Evolutionary conservation across 1,284 basidiomycete genomes (phyloP).

Genomic region (Ustilago trichophora): DNA sequence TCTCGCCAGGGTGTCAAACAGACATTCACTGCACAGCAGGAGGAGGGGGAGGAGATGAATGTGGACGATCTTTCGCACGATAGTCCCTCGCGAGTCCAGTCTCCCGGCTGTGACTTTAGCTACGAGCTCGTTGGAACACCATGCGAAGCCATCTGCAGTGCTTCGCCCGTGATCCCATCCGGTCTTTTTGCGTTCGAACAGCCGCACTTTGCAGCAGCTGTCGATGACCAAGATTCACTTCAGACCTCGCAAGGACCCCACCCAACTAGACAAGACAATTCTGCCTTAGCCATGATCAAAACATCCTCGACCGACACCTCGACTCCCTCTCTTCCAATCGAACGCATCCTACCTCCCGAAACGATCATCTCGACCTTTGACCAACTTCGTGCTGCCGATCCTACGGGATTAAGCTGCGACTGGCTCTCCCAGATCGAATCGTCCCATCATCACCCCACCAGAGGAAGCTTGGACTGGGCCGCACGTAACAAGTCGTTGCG

Average conservation of each 20-base stretch:
- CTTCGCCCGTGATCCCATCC: background rate
- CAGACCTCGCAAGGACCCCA: too few relatives aligned
- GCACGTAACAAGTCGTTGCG: slow-evolving; percentile 2
- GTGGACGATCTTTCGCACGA: background rate
- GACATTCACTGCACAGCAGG: background rate
- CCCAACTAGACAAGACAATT: too few relatives aligned
- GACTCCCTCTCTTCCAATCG: slow-evolving; percentile 11
- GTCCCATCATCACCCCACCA: background rate
- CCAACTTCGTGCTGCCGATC: slow-evolving; percentile 30
- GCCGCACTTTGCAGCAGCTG: too few relatives aligned
- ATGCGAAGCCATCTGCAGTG: background rate
- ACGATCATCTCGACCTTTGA: slow-evolving; percentile 49
- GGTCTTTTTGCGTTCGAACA: too few relatives aligned
- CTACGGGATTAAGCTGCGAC: slow-evolving; percentile 18
- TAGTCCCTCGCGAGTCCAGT: background rate
- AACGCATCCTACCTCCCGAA: slow-evolving; percentile 52
- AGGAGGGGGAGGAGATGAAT: background rate
- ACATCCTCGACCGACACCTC: background rate
- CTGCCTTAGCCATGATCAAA: too few relatives aligned
- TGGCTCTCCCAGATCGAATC: slow-evolving; percentile 28
- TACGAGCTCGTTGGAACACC: slow-evolving; percentile 20
- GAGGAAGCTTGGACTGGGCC: slow-evolving; percentile 18
- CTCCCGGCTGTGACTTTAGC: slow-evolving; percentile 19
- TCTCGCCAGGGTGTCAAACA: background rate
- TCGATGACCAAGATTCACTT: too few relatives aligned